Evolutionary conservation across 306 rosid species (phyloP).

Genomic region (Oxytropis ochrocephala): DNA sequence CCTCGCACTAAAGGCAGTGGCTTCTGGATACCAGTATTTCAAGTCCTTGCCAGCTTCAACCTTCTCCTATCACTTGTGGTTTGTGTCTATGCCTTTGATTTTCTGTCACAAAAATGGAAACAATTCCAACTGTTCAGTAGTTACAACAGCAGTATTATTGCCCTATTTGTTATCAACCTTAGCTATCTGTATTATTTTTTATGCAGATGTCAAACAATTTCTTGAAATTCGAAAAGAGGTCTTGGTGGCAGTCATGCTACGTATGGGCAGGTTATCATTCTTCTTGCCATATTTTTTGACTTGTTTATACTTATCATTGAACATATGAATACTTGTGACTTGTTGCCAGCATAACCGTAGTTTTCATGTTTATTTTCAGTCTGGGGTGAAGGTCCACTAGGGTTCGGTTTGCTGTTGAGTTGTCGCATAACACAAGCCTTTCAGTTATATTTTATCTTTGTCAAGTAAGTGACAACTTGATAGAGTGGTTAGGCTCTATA

Average conservation of each 20-base stretch:
- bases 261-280: conserved; percentile 73
- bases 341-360: conserved; percentile 6
- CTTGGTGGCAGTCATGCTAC: conserved; percentile 88
- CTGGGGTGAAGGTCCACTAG: conserved; percentile 92
- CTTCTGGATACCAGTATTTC: conserved; percentile 90
- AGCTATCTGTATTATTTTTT: conserved; percentile 1
- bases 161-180: not conserved
- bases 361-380: conserved; percentile 50
- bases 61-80: conserved; percentile 80
- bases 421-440: conserved; percentile 79
- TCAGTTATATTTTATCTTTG: conserved; percentile 76
- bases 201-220: conserved; percentile 51
- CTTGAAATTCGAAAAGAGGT: conserved; percentile 49
- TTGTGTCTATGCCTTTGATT: not conserved
- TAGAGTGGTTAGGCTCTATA: not conserved
- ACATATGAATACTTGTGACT: not conserved
- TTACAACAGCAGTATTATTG: not conserved
- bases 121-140: not conserved
- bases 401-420: conserved; percentile 85
- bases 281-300: conserved; percentile 9
- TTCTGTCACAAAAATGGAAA: not conserved
- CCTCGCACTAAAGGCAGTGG: conserved; percentile 82
- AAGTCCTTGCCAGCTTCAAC: conserved; percentile 84
- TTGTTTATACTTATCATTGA: not conserved
- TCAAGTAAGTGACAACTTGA: conserved; percentile 51